These are phyloP conservation scores for Castanopsis chinensis DNA, from an alignment of 306 rosid species.

Conservation along the genomic window DNA sequence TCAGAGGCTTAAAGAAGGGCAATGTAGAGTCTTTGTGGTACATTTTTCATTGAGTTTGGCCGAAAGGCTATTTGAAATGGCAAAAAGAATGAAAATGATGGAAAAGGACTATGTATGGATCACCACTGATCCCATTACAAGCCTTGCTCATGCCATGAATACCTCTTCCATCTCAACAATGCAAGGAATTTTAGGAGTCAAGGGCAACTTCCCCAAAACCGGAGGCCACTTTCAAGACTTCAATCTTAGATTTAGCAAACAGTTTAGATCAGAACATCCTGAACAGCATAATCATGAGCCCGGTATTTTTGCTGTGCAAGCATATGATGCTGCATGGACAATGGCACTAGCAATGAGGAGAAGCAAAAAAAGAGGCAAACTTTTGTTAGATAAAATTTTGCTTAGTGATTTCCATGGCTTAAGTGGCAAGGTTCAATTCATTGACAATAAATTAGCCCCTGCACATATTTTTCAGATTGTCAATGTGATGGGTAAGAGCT, in stretches of 20 bases:
- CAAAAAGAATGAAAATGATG: constrained; percentile 44
- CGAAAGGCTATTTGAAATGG: constrained; percentile 30
- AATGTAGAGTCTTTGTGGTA: constrained; percentile 39
- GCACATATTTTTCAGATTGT: constrained; percentile 31
- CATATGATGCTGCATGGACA: constrained; percentile 48
- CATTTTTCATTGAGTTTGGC: constrained; percentile 35
- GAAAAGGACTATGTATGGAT: constrained; percentile 55
- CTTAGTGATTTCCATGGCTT: constrained; percentile 27
- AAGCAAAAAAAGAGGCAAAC: constrained; percentile 6
- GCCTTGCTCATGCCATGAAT: constrained; percentile 44
- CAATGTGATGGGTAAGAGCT: constrained; percentile 42
- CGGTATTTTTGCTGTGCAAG: constrained; percentile 36
- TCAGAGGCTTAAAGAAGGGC: constrained; percentile 29
- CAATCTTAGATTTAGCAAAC: constrained; percentile 10
- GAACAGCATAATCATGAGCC: constrained; percentile 40
- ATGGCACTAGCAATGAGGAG: constrained; percentile 35
- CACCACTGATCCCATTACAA: constrained; percentile 43
- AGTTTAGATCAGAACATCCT: constrained; percentile 30
- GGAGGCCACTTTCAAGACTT: constrained; percentile 11
- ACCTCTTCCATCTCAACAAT: constrained; percentile 32
- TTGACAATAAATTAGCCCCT: constrained; percentile 13
- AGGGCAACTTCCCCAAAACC: constrained; percentile 29
- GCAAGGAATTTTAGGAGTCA: constrained; percentile 52
- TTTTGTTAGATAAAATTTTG: constrained; percentile 29
- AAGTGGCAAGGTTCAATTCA: constrained; percentile 26